Conservation (phyloP, 345 rosid species). For the Gossypium arboreum region DNA sequence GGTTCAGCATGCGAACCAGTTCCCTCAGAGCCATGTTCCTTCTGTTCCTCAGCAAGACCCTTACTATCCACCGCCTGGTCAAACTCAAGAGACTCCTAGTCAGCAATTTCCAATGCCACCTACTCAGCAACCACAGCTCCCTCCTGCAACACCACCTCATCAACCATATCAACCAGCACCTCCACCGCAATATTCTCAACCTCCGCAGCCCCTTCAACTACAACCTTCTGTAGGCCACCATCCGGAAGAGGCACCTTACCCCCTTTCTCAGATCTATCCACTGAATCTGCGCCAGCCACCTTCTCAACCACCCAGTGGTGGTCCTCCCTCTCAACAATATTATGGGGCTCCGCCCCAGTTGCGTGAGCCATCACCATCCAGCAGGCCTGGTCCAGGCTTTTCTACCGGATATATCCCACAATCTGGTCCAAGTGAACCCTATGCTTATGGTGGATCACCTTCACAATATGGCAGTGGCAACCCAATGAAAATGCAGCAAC, state of each 20-base stretch:
- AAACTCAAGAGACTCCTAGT: slow-evolving; percentile 54
- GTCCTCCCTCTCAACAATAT: slow-evolving; percentile 55
- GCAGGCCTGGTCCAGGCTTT: slow-evolving; percentile 60
- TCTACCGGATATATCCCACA: slow-evolving; percentile 49
- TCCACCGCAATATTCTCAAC: slow-evolving; percentile 55
- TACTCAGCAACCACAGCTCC: slow-evolving; percentile 38
- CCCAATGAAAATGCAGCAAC: slow-evolving; percentile 48
- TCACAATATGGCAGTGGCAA: slow-evolving; percentile 56
- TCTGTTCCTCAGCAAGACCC: slow-evolving; percentile 57
- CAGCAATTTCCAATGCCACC: slow-evolving; percentile 62
- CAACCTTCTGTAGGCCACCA: slow-evolving; percentile 58
- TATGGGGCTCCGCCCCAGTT: slow-evolving; percentile 48
- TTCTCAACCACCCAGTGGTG: slow-evolving; percentile 50
- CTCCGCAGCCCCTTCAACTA: slow-evolving; percentile 43
- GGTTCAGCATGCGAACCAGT: slow-evolving; percentile 55
- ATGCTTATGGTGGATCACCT: slow-evolving; percentile 29
- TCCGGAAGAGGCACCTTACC: slow-evolving; percentile 56
- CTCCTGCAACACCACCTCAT: slow-evolving; percentile 44
- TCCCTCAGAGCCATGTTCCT: slow-evolving; percentile 42
- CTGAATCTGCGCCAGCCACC: slow-evolving; percentile 53
- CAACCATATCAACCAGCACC: slow-evolving; percentile 53
- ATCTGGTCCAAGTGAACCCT: slow-evolving; percentile 47
- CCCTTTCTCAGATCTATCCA: slow-evolving; percentile 50
- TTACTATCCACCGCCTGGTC: slow-evolving; percentile 55
- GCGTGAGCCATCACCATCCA: slow-evolving; percentile 48